Conservation (phyloP, 1,284 basidiomycete species). For the Malassezia obtusa region DNA sequence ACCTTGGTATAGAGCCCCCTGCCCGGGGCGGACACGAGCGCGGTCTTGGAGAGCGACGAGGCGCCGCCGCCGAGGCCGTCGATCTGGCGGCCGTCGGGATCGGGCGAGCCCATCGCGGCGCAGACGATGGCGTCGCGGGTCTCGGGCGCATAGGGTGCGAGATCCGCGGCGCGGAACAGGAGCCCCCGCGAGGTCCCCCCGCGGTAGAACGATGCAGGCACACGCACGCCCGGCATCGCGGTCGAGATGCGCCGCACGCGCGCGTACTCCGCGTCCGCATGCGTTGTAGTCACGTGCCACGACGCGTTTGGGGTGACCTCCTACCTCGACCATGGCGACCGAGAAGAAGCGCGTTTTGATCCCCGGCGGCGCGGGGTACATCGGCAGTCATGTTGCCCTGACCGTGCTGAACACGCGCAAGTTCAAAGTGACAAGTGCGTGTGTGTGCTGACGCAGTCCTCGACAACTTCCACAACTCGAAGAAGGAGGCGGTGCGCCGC, state of each 20-base stretch:
- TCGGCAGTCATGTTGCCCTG: conserved; percentile 83
- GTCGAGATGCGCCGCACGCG: background rate
- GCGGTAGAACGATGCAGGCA: conserved; percentile 45
- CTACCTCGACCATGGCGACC: conserved; percentile 3
- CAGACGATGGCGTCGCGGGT: conserved; percentile 57
- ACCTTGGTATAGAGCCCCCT: background rate
- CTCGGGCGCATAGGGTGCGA: conserved; percentile 25
- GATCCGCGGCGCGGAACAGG: conserved; percentile 56
- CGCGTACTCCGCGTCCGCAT: too few species aligned
- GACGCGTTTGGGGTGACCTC: background rate
- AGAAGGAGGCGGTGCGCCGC: conserved; percentile 61
- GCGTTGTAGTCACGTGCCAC: background rate
- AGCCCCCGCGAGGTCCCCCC: conserved; percentile 73
- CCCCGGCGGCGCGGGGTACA: conserved; percentile 46
- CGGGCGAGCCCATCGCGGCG: conserved; percentile 63
- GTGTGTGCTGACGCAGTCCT: conserved; percentile 20
- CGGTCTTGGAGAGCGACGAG: conserved; percentile 69
- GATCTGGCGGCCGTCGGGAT: conserved; percentile 65
- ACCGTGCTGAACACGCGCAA: conserved; percentile 71
- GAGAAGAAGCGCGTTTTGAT: conserved; percentile 41
- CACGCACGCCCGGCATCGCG: conserved; percentile 2
- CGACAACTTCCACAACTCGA: conserved; percentile 68
- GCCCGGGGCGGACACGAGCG: conserved; percentile 53
- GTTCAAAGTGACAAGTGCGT: conserved; percentile 61
- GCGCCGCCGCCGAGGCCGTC: conserved; percentile 66